These are phyloP conservation scores for Trapa incisa DNA, from an alignment of 345 rosid species.

Conservation along the genomic window DNA sequence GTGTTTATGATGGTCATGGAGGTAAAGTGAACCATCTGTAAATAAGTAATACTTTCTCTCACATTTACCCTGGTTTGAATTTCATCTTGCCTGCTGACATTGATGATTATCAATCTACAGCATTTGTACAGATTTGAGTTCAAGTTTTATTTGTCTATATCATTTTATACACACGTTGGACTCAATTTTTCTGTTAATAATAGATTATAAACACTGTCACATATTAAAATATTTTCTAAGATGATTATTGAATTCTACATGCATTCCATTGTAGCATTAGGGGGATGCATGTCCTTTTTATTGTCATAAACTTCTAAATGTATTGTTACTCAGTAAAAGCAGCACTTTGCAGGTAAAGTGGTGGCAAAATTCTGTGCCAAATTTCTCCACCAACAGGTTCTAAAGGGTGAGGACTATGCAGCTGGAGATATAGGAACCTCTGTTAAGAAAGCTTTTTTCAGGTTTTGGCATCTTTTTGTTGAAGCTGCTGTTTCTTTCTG, in stretches of 20 bases:
- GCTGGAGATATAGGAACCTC: slow-evolving; percentile 73
- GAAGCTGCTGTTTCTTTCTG: neutral
- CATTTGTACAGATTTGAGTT: neutral
- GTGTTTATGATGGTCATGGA: slow-evolving; percentile 99
- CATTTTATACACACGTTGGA: too few relatives aligned
- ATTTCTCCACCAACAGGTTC: slow-evolving; percentile 77
- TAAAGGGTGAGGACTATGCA: slow-evolving; percentile 48
- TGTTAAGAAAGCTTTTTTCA: slow-evolving; percentile 63
- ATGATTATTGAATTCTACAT: neutral
- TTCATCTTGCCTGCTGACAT: neutral
- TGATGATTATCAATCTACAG: too few relatives aligned
- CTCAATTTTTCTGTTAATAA: neutral
- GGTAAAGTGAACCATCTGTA: slow-evolving; percentile 32
- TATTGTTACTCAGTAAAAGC: neutral
- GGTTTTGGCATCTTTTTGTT: slow-evolving; percentile 25
- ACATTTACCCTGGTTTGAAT: too few relatives aligned
- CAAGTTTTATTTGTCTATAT: neutral
- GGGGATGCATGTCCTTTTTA: neutral
- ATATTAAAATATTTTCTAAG: neutral
- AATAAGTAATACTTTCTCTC: neutral
- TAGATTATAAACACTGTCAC: neutral
- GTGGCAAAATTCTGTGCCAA: slow-evolving; percentile 93
- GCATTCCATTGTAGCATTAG: neutral
- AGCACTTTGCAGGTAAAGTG: slow-evolving; percentile 57
- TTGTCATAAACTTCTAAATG: neutral